Percentiles rank a stretch among this genome's conserved stretches.
phyloP scores from a whole-genome alignment of 768 basidiomycete species.

The Phylloporus arenicola region DNA sequence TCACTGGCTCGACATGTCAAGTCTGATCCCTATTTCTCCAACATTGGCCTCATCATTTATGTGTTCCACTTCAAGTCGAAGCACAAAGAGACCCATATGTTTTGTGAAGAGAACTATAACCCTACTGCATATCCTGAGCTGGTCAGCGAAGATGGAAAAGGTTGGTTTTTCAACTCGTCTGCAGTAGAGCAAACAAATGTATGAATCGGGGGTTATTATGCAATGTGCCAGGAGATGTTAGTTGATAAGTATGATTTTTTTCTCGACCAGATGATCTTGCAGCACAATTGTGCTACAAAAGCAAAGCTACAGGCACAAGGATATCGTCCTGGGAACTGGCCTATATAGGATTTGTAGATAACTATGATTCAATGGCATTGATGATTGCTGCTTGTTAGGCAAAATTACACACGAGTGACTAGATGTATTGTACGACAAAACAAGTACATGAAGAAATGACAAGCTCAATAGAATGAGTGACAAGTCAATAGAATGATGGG shows the following conservation, averaged over 20 bases:
- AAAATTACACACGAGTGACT: no score
- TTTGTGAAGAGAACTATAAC: slow-evolving; percentile 29
- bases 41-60: no score
- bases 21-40: slow-evolving; percentile 1
- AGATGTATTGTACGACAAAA: no score
- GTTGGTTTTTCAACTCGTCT: slow-evolving; percentile 36
- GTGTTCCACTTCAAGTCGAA: no score
- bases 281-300: slow-evolving; percentile 10
- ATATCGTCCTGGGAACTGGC: background rate
- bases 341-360: no score
- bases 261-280: slow-evolving; percentile 34
- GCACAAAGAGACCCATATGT: slow-evolving; percentile 13
- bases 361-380: no score
- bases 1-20: slow-evolving; percentile 2
- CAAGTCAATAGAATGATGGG: no score
- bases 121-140: slow-evolving; percentile 29
- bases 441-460: no score
- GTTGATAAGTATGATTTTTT: slow-evolving; percentile 22
- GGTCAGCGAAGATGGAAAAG: slow-evolving; percentile 7
- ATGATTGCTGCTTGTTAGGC: background rate
- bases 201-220: slow-evolving; percentile 35
- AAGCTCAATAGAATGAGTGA: no score
- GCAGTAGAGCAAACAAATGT: slow-evolving; percentile 31
- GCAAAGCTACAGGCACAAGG: background rate
- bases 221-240: slow-evolving; percentile 33